Conservation (phyloP, 2,329 filamentous ascomycete species). For the Penicillium nordicum region DNA sequence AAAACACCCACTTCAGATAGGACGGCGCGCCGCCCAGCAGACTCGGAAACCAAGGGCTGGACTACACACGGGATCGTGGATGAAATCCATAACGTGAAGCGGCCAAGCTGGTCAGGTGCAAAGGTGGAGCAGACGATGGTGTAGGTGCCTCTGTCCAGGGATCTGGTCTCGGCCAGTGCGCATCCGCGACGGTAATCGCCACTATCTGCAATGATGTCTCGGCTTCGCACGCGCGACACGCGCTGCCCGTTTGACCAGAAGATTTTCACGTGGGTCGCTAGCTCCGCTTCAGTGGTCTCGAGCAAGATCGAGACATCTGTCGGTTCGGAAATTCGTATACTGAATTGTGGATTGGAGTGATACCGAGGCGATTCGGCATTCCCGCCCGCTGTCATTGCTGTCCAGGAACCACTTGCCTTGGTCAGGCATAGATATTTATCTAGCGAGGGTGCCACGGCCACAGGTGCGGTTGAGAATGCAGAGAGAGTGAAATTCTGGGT, state of each 20-base stretch:
- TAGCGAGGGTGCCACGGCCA: slow-evolving; percentile 61
- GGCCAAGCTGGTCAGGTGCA: slow-evolving; percentile 70
- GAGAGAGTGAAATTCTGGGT: slow-evolving; percentile 84
- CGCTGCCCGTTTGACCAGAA: slow-evolving; percentile 73
- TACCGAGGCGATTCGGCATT: slow-evolving; percentile 74
- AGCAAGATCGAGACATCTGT: slow-evolving; percentile 71
- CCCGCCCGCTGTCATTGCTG: slow-evolving; percentile 73
- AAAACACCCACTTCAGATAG: slow-evolving; percentile 48
- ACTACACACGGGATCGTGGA: slow-evolving; percentile 56
- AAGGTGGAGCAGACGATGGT: slow-evolving; percentile 90
- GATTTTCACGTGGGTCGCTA: slow-evolving; percentile 80
- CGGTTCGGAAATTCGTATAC: slow-evolving; percentile 53
- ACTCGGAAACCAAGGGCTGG: slow-evolving; percentile 64
- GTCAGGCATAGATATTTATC: slow-evolving; percentile 58
- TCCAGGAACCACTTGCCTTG: slow-evolving; percentile 69
- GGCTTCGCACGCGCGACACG: slow-evolving; percentile 62
- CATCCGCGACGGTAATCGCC: slow-evolving; percentile 85
- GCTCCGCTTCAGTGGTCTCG: slow-evolving; percentile 61
- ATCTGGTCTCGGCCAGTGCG: slow-evolving; percentile 61
- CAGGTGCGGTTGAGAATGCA: slow-evolving; percentile 65
- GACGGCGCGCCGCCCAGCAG: slow-evolving; percentile 68
- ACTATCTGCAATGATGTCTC: slow-evolving; percentile 77
- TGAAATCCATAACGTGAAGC: slow-evolving; percentile 72
- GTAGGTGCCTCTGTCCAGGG: slow-evolving; percentile 69
- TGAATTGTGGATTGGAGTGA: slow-evolving; percentile 83